Conservation (phyloP, 805 yeast genomes). For the Nakazawaea wyomingensis region DNA sequence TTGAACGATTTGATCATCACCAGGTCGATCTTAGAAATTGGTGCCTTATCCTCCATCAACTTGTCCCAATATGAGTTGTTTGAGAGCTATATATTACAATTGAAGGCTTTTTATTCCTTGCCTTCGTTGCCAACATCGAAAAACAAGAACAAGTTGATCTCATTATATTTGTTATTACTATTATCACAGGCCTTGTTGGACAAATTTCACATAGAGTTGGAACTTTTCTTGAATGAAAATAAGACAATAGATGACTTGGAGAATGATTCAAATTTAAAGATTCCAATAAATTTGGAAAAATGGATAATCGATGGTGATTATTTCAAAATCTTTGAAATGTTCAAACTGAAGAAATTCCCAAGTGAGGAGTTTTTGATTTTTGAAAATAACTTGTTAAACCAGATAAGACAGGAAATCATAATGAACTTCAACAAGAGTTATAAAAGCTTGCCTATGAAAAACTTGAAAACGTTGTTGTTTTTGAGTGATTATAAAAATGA, state of each 20-base stretch:
- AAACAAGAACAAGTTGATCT: slow-evolving; percentile 67
- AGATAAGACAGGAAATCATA: slow-evolving; percentile 84
- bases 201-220: slow-evolving; percentile 86
- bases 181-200: slow-evolving; percentile 82
- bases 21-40: slow-evolving; percentile 80
- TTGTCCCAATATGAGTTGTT: slow-evolving; percentile 57
- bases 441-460: slow-evolving; percentile 67
- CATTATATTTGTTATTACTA: slow-evolving; percentile 70
- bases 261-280: slow-evolving; percentile 64
- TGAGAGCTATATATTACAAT: slow-evolving; percentile 65
- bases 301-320: slow-evolving; percentile 97
- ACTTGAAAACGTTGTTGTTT: slow-evolving; percentile 77
- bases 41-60: slow-evolving; percentile 75
- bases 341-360: slow-evolving; percentile 47
- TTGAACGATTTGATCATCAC: slow-evolving; percentile 70
- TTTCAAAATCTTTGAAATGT: slow-evolving; percentile 79
- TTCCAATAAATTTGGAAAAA: slow-evolving; percentile 85
- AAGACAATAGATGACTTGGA: slow-evolving; percentile 46
- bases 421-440: slow-evolving; percentile 78
- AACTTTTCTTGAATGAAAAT: slow-evolving; percentile 50
- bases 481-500: slow-evolving; percentile 47
- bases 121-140: slow-evolving; percentile 32
- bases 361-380: slow-evolving; percentile 75
- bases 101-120: slow-evolving; percentile 67
- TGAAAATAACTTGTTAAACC: slow-evolving; percentile 66